Evolutionary conservation across 805 yeast species (phyloP).

Genomic region (Saturnispora saitoi): DNA sequence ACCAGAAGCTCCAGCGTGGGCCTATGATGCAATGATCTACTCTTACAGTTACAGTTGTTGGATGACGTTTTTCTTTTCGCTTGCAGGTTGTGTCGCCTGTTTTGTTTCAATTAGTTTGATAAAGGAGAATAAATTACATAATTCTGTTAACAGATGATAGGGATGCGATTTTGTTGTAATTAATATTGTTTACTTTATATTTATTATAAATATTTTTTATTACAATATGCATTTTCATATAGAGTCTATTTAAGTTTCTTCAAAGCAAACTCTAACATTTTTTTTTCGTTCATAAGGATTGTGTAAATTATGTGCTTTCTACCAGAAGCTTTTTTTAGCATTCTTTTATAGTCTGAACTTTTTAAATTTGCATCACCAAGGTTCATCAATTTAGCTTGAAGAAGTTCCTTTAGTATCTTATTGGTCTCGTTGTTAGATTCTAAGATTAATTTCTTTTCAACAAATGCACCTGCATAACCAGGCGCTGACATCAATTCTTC

Average conservation of each 20-base stretch:
- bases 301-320: slow-evolving; percentile 3
- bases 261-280: slow-evolving; percentile 14
- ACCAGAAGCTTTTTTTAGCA: slow-evolving; percentile 11
- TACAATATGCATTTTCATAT: background rate
- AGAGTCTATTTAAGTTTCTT: slow-evolving; percentile 8
- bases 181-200: background rate
- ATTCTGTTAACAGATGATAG: slow-evolving; percentile 36
- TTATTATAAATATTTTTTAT: background rate
- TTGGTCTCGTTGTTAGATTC: slow-evolving; percentile 10
- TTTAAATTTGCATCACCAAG: slow-evolving; percentile 7
- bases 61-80: slow-evolving; percentile 41
- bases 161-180: background rate
- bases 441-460: slow-evolving; percentile 8
- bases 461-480: slow-evolving; percentile 8
- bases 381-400: slow-evolving; percentile 11
- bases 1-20: slow-evolving; percentile 42
- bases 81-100: slow-evolving; percentile 33
- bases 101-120: slow-evolving; percentile 37
- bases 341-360: slow-evolving; percentile 11
- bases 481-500: slow-evolving; percentile 10
- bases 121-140: slow-evolving; percentile 50
- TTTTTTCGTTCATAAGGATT: slow-evolving; percentile 13
- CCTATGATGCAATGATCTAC: slow-evolving; percentile 36
- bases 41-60: slow-evolving; percentile 48
- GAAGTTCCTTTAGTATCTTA: slow-evolving; percentile 14